A percentile compares a stretch with the other conserved stretches of the same genome.
Evolutionary conservation across 495 filamentous ascomycete genomes (phyloP).

Genomic region (Neurospora africana): DNA sequence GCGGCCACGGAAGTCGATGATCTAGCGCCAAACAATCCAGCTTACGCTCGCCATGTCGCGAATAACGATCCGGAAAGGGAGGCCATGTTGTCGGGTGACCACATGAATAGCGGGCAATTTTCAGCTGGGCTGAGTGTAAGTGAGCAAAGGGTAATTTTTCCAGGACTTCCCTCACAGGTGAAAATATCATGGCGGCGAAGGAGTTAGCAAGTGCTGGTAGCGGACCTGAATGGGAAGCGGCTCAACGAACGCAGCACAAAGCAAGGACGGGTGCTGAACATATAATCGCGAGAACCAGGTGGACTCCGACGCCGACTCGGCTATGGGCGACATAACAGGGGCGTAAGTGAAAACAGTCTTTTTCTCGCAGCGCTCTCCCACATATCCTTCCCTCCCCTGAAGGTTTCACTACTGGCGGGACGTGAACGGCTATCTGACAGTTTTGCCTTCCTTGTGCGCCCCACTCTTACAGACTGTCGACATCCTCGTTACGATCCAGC

Average conservation of each 20-base stretch:
- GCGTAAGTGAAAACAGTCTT: neutral
- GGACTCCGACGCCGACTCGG: conserved; percentile 6
- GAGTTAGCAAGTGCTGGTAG: neutral
- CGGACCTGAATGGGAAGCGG: neutral
- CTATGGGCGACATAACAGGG: conserved; percentile 2
- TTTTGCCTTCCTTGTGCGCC: neutral
- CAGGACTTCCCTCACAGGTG: neutral
- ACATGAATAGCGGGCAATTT: neutral
- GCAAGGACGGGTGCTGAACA: neutral
- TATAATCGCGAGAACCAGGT: neutral
- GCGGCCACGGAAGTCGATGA: neutral
- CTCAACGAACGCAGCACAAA: neutral
- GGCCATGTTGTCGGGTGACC: neutral
- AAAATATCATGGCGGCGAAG: neutral
- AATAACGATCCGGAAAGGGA: conserved; percentile 1
- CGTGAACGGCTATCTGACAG: neutral
- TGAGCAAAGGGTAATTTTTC: neutral
- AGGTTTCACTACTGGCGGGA: neutral
- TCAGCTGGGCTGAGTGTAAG: conserved; percentile 5
- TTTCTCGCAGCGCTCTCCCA: neutral
- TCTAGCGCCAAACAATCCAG: neutral
- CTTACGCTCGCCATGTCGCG: conserved; percentile 3
- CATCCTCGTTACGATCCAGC: conserved; percentile 6
- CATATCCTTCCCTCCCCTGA: neutral
- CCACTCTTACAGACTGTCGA: conserved; percentile 2